Conservation (phyloP, 345 rosid genomes). For the Lepidium aucheri region DNA sequence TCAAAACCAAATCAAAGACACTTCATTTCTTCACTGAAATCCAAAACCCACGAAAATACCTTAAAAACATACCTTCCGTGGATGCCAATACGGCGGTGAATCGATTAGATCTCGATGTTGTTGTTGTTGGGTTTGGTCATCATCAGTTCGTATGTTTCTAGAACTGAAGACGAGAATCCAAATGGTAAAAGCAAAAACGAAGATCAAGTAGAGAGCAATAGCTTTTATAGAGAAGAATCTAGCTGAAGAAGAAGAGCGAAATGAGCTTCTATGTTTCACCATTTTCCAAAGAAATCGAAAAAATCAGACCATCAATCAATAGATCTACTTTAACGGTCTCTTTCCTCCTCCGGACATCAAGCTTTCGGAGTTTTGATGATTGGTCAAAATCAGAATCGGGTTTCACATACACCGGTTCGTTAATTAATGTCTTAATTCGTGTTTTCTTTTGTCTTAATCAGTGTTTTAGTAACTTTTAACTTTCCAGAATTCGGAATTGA, state of each 20-base stretch:
- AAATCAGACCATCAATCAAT: neutral
- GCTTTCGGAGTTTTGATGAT: neutral
- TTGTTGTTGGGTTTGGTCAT: constrained; percentile 15
- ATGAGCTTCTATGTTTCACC: constrained; percentile 27
- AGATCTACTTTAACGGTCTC: constrained; percentile 33
- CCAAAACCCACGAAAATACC: neutral
- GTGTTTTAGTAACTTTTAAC: no score
- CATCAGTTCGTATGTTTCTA: constrained; percentile 31
- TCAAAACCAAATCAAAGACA: constrained; percentile 12
- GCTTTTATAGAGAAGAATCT: constrained; percentile 26
- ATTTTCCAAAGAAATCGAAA: neutral
- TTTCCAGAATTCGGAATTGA: neutral
- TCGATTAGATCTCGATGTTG: constrained; percentile 11
- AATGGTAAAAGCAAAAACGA: constrained; percentile 21
- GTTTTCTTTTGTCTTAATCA: no score
- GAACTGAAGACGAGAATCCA: constrained; percentile 31
- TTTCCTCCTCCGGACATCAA: constrained; percentile 5
- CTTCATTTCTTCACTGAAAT: neutral
- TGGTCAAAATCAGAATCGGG: no score
- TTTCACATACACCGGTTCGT: neutral
- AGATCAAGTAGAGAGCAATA: constrained; percentile 21
- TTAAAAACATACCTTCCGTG: constrained; percentile 20
- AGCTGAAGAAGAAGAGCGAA: constrained; percentile 19
- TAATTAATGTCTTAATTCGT: no score
- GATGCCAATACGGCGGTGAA: constrained; percentile 9